phyloP scores from a whole-genome alignment of 768 basidiomycete species.

The Tricholoma matsutake region DNA sequence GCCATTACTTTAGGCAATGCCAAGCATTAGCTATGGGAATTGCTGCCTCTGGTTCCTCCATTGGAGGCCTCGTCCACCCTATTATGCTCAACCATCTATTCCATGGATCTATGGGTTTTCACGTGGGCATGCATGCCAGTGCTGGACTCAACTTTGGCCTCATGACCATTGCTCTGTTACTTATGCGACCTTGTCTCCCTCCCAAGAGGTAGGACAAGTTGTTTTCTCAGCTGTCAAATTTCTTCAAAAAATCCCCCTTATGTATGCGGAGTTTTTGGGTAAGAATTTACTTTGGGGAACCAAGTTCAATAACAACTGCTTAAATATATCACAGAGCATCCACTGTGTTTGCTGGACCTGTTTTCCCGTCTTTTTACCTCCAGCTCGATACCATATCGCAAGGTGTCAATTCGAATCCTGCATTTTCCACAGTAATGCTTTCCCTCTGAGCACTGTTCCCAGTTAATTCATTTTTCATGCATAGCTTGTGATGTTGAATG shows the following conservation, averaged over 20 bases:
- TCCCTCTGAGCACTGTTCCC: conserved; percentile 14
- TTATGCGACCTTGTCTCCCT: conserved; percentile 41
- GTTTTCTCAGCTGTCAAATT: conserved; percentile 22
- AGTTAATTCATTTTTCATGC: conserved; percentile 16
- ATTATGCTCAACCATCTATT: conserved; percentile 52
- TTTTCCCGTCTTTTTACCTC: conserved; percentile 52
- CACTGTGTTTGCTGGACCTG: conserved; percentile 36
- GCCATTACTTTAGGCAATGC: conserved; percentile 42
- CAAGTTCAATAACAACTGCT: not conserved
- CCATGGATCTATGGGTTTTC: conserved; percentile 38
- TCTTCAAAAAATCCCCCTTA: conserved; percentile 43
- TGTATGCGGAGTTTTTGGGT: conserved; percentile 38
- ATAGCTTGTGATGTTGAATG: conserved; percentile 54
- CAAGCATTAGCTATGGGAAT: conserved; percentile 47
- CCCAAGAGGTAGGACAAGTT: conserved; percentile 28
- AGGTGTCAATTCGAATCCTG: conserved; percentile 39
- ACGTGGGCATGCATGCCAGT: conserved; percentile 41
- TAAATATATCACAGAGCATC: conserved; percentile 26
- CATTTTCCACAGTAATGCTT: conserved; percentile 50
- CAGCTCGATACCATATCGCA: conserved; percentile 51
- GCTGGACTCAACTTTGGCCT: conserved; percentile 31
- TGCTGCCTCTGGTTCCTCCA: conserved; percentile 31
- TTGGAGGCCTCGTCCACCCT: conserved; percentile 39
- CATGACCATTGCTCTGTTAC: conserved; percentile 25
- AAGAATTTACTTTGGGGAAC: not conserved